Evolutionary conservation across 306 rosid genomes (phyloP), one percentile per base, ranked within the genome.

Genomic region (Psophocarpus tetragonolobus): DNA sequence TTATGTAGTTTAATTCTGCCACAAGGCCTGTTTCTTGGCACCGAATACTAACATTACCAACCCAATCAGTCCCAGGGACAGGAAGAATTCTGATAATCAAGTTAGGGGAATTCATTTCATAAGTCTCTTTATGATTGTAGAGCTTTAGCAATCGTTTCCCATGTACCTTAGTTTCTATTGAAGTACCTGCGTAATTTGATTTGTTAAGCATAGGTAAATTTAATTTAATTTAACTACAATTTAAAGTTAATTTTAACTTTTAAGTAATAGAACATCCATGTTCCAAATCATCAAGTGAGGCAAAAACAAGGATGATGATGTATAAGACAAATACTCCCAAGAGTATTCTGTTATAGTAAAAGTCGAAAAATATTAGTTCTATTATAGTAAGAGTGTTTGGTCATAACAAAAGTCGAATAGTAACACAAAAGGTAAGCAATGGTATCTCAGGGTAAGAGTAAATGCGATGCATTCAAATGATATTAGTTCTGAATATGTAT

Each of bases 41-140:
- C 5, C 36, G 69, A 57, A 91, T 79, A 57, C 42, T 82, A 11
- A 80, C 78, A 77, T 84, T 84, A 39, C 97, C 97, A 78, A 73
- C 84, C 97, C 94, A 91, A 11, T 85, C 88, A 41, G 71, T 85
- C 60, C 85, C 75, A 65, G 94, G 85, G 4, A 79, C 10, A 17
- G 92, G 97, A 50, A 91, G 74, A 78, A 91, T 68, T 70, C 79
- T 90, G 79, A 90, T 81, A 5, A 77, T 9, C 24, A 92, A 75
- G 36, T 80, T 78, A 10, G 93, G 97, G 3, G 85, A 63, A 69
- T 84, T 87, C 92, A 87, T 87, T 72, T 71, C 87, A 64, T 92
- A 92, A 4, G 92, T 90, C 74, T 92, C 96, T 83, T 91, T 82
- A 20, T 88, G 91, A 83, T 87, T 88, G 63, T 72, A 39, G 9